Conservation (phyloP, 768 basidiomycete species). For the Steccherinum ochraceum region DNA sequence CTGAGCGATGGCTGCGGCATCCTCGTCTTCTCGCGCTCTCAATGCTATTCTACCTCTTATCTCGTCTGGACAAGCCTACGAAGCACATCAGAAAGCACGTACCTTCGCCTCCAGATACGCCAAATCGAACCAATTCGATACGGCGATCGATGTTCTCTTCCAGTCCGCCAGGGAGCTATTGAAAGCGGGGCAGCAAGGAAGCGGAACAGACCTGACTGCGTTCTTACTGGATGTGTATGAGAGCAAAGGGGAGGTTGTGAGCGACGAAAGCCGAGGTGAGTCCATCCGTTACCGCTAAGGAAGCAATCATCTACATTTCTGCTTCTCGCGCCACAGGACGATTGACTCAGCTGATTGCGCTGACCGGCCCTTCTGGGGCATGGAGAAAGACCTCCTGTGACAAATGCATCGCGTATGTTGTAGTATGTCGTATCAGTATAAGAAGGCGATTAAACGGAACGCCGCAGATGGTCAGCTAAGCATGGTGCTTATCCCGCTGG, state of each 20-base stretch:
- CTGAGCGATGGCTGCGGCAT: slow-evolving; percentile 16
- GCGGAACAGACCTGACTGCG: slow-evolving; percentile 78
- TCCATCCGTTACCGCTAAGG: too few species aligned
- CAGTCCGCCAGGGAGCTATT: slow-evolving; percentile 83
- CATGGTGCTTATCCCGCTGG: slow-evolving; percentile 77
- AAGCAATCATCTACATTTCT: not conserved
- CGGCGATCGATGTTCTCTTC: slow-evolving; percentile 91
- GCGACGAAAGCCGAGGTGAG: slow-evolving; percentile 79
- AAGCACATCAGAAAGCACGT: slow-evolving; percentile 94
- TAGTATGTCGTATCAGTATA: slow-evolving; percentile 7
- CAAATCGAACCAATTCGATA: slow-evolving; percentile 75
- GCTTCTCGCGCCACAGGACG: slow-evolving; percentile 53
- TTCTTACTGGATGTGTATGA: slow-evolving; percentile 86
- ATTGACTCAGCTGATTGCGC: slow-evolving; percentile 85
- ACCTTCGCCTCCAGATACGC: slow-evolving; percentile 88
- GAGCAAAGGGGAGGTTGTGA: slow-evolving; percentile 59
- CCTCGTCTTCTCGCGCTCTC: slow-evolving; percentile 58
- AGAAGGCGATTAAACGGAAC: slow-evolving; percentile 5
- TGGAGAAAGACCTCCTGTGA: slow-evolving; percentile 93
- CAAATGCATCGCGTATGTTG: slow-evolving; percentile 64
- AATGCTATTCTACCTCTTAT: slow-evolving; percentile 74
- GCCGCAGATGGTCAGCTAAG: slow-evolving; percentile 77
- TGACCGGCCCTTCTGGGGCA: slow-evolving; percentile 68
- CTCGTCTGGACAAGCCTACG: slow-evolving; percentile 67
- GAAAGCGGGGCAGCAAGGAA: slow-evolving; percentile 83